Conservation (phyloP, 192 early-diverging fungal species). For the Backusella sp. region DNA sequence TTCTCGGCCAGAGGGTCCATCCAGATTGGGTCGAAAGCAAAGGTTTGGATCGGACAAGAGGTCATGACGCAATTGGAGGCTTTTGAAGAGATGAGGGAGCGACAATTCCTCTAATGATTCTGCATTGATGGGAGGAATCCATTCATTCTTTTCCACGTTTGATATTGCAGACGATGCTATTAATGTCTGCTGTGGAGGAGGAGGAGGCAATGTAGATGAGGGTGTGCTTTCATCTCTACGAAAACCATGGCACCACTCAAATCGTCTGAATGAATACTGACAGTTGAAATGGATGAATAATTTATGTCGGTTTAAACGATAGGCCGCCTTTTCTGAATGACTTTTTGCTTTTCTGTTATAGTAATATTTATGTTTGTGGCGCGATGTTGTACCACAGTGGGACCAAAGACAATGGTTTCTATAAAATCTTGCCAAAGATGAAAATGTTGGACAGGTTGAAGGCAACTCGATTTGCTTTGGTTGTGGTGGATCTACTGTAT, state of each 20-base stretch:
- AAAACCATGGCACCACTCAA: not conserved
- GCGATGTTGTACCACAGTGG: not conserved
- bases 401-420: not conserved
- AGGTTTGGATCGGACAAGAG: slow-evolving; percentile 87
- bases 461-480: not conserved
- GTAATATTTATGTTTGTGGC: slow-evolving; percentile 1
- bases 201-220: not conserved
- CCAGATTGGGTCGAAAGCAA: slow-evolving; percentile 83
- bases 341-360: not conserved
- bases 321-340: not conserved
- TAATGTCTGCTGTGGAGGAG: not conserved
- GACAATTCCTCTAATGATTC: slow-evolving; percentile 85
- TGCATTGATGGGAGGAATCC: slow-evolving; percentile 70
- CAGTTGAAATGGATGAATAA: not conserved
- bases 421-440: slow-evolving; percentile 1
- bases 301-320: slow-evolving; percentile 3
- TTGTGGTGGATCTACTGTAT: not conserved
- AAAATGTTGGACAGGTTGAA: not conserved
- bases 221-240: not conserved
- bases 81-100: slow-evolving; percentile 78
- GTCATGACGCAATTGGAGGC: slow-evolving; percentile 85
- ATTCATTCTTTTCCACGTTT: not conserved
- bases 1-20: slow-evolving; percentile 44
- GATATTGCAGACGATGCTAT: not conserved
- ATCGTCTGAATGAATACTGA: not conserved